These are phyloP conservation scores for Suillus subalutaceus DNA, from an alignment of 768 basidiomycete species.

Conservation along the genomic window DNA sequence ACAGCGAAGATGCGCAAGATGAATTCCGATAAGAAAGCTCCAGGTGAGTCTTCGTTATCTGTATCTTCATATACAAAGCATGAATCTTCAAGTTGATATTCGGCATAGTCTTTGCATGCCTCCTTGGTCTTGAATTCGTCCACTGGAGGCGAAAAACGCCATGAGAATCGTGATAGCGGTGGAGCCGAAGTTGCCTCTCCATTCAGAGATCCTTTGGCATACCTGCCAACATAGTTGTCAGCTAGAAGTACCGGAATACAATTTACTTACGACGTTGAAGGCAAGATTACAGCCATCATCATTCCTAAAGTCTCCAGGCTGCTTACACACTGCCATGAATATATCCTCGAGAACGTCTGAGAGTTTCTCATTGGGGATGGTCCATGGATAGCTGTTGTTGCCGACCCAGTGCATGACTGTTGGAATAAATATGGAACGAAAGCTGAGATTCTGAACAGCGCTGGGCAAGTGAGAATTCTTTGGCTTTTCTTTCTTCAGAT, in stretches of 20 bases:
- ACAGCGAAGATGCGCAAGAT: neutral
- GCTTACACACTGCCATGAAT: neutral
- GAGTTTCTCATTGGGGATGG: neutral
- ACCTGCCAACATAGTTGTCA: slow-evolving; percentile 5
- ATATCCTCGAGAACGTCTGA: neutral
- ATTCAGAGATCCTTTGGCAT: slow-evolving; percentile 4
- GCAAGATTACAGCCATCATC: neutral
- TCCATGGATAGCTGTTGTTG: neutral
- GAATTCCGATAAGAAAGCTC: slow-evolving; percentile 1
- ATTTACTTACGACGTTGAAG: neutral
- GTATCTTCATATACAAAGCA: neutral
- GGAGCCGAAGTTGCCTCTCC: slow-evolving; percentile 1
- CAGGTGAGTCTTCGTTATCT: neutral
- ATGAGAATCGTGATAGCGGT: neutral
- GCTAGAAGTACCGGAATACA: neutral
- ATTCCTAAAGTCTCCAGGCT: neutral
- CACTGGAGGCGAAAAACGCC: neutral
- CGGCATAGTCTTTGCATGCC: neutral
- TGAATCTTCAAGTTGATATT: neutral
- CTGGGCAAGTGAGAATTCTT: neutral
- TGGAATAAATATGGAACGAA: neutral
- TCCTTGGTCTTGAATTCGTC: neutral
- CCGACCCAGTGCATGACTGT: neutral
- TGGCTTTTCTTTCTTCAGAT: too few relatives aligned
- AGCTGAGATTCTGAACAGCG: neutral